Evolutionary conservation across 163 green algal species (phyloP), one percentile per base, ranked within the genome.

Genomic region (Smithsoniella earleae): DNA sequence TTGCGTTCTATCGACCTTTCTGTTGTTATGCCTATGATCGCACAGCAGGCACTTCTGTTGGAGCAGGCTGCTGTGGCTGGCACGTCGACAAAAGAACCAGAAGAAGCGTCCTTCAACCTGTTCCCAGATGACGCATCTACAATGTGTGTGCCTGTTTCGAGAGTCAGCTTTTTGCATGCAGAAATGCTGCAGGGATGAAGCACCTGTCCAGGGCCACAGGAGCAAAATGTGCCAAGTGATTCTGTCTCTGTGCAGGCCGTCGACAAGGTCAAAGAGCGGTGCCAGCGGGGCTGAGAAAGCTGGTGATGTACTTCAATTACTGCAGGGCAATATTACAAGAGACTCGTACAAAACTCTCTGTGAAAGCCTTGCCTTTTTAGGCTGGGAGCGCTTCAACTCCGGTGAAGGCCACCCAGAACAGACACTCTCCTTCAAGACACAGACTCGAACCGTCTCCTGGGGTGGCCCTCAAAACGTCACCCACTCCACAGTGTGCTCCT

Each of bases 21-120:
- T 18, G 16, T 69, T 4, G 5, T 69, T 6, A 16, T 69, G 58
- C 58, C 58, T 3, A 30, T 69, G 16, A 34, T 36, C 18, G 58
- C 58, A 13, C 58, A 69, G 58, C 58, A 69, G 58, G 8, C 34
- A 18, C 16, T 69, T 30, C 58, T 69, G n/a, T 33, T 69, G 58
- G 58, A 69, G 58, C 58, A 34, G 27, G 58, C 58, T 33, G 58
- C 58, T 5, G 25, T 13, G 0, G 49, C 49, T 25, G 49, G 49
- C 6, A n/a, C n/a, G n/a, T n/a, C n/a, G n/a, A n/a, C n/a, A n/a
- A n/a, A n/a, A n/a, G n/a, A n/a, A n/a, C n/a, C n/a, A 5, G 58
- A 69, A 5, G 58, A 30, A 13, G 25, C 58, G 20, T 30, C 40
- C 16, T 69, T 69, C 58, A 30, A 34, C 18, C 31, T 69, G 27